phyloP scores from a whole-genome alignment of 148 eudicot genomes.

The Persicaria tinctoria region DNA sequence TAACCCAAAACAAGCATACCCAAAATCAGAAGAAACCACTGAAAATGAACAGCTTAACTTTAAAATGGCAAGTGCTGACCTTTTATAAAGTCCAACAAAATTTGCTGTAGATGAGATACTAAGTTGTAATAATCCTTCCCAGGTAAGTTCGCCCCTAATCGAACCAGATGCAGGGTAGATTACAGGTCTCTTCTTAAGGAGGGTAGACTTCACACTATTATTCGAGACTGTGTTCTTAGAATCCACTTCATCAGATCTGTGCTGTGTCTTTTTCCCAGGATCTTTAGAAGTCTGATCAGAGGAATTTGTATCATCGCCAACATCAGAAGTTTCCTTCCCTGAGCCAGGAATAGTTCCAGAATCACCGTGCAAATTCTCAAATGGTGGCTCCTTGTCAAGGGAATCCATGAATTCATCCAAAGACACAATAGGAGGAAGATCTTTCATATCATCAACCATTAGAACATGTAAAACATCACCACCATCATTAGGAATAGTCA shows the following conservation, averaged over 20 bases:
- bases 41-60: background rate
- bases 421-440: conserved; percentile 89
- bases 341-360: conserved; percentile 19
- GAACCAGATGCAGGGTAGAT: conserved; percentile 16
- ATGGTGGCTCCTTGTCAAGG: conserved; percentile 87
- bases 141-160: conserved; percentile 35
- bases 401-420: conserved; percentile 96
- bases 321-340: conserved; percentile 29
- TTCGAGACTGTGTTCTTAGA: conserved; percentile 23
- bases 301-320: conserved; percentile 10
- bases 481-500: conserved; percentile 74
- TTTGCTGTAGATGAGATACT: conserved; percentile 46
- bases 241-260: conserved; percentile 21
- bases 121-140: conserved; percentile 82
- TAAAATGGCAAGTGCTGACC: conserved; percentile 32
- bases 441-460: conserved; percentile 77
- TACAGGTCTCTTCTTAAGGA: conserved; percentile 22
- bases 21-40: background rate
- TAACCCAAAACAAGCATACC: background rate
- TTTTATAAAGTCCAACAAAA: conserved; percentile 51
- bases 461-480: conserved; percentile 86
- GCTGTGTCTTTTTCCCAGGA: conserved; percentile 17
- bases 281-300: conserved; percentile 28
- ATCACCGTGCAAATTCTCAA: conserved; percentile 56
- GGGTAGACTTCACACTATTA: conserved; percentile 21